Base-by-base conservation (phyloP, 495 filamentous ascomycete genomes). In the Elaphomyces granulatus region DNA sequence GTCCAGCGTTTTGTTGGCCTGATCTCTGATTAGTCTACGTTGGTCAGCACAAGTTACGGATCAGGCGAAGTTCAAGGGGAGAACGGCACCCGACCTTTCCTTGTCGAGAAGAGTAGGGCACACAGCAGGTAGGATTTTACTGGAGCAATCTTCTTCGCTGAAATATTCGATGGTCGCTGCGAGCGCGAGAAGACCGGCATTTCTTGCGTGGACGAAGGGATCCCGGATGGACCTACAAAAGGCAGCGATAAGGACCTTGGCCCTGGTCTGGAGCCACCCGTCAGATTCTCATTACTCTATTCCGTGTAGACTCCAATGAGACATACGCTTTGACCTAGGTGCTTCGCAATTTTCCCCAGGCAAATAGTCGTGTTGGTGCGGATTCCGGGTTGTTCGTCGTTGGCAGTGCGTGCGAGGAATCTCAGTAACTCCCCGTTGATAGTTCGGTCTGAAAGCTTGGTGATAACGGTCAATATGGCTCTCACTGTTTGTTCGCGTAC, bases 281-380 rank as follows among this genome's bases (percentile, higher is more conserved):
- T 66, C 32, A 64, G 51, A n/a, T n/a, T n/a, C n/a, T 33, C 17
- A 28, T 19, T 15, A 7, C 17, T 15, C 15, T 33, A 20, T 16
- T 6, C 6, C 16, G 37, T 1, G 8, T 18, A 12, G 14, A 26
- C 26, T 4, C 4, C 17, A n/a, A 12, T 26, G 4, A n/a, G 17
- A 55, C 67, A 44, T 58, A 80, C 77, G 52, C 75, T 75, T 15
- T 73, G 61, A 2, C 86, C 82, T 12, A 98, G 63, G 48, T 93
- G 81, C 48, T 83, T 87, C 2, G 90, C 87, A 45, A 98, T 94
- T 48, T 90, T 94, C 10, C 90, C 90, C 8, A 98, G 60, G 52
- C 90, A 96, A 20, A 98, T 96, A 0, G 92, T 96, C 0, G 90
- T 98, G 53, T 98, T 98, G 4, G 90, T 98, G 43, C 90, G 74